Evolutionary conservation across 2,329 filamentous ascomycete species (phyloP), one percentile per base, ranked within the genome.

Genomic region (Rugonectria rugulosa): DNA sequence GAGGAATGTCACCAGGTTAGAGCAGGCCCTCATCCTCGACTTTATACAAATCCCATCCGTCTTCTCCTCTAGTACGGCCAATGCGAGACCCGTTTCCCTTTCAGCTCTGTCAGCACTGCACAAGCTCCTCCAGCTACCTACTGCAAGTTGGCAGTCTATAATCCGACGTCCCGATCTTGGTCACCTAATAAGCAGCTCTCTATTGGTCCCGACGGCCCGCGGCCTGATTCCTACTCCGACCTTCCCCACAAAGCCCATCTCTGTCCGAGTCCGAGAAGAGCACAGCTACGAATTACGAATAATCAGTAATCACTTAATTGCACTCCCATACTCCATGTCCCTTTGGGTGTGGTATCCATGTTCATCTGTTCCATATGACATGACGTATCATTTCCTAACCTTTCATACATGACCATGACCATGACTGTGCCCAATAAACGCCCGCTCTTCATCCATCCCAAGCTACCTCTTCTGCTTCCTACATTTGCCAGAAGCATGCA

Each of bases 171-270:
- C 41, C 45, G 47, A 38, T 48, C 53, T 43, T 52, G 42, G 26
- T 44, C 10, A 20, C 42, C 53, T 48, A 65, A 65, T 65, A 65
- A 65, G 62, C 63, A 62, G 9, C 1, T 15, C n/a, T 11, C 32
- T 32, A 65, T 65, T 65, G 63, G 63, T 17, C 36, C 47, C 36
- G 32, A 52, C 51, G 34, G 46, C 15, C 23, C 40, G 36, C 62
- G 62, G 62, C 42, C 46, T 31, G 60, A 61, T 55, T 37, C 43
- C 53, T 45, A 50, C 20, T 23, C 62, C 62, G 62, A 41, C 52
- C 52, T 53, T 46, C 48, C 34, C 42, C 32, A 43, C 26, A 48
- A n/a, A n/a, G n/a, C n/a, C n/a, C n/a, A n/a, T 27, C 6, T 11
- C 11, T 27, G 6, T 11, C 24, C 24, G 24, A 27, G 24, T 27